These are phyloP conservation scores for Globisporangium acanthophoron DNA, from an alignment of 352 stramenopile species.

Conservation along the genomic window DNA sequence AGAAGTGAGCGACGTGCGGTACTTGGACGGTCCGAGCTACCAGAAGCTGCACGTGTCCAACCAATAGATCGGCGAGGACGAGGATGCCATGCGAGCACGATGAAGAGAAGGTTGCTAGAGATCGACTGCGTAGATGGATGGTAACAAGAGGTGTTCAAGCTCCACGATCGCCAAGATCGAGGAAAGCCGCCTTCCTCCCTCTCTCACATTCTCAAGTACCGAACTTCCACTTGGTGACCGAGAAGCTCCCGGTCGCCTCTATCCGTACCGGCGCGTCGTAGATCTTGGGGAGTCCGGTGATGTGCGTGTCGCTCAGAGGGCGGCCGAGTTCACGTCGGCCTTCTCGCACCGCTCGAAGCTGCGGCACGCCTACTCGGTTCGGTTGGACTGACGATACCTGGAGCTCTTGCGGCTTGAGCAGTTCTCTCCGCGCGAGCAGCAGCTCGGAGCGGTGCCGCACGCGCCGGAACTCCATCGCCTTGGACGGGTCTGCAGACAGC, in stretches of 20 bases:
- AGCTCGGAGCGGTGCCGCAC: conserved; percentile 48
- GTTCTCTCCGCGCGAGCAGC: conserved; percentile 35
- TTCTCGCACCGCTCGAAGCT: conserved; percentile 15
- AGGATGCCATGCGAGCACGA: not conserved
- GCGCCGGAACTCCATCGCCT: conserved; percentile 37
- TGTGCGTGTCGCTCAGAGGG: conserved; percentile 23
- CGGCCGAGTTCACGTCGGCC: conserved; percentile 16
- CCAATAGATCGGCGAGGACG: not conserved
- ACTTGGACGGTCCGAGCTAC: conserved; percentile 35
- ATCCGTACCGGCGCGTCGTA: conserved; percentile 30
- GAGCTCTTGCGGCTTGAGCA: conserved; percentile 33
- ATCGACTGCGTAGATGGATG: not conserved
- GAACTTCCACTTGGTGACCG: conserved; percentile 34
- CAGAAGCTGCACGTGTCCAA: not conserved
- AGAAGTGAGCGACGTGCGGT: conserved; percentile 51
- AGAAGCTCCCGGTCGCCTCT: conserved; percentile 29
- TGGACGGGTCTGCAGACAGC: conserved; percentile 25
- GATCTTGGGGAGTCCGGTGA: conserved; percentile 25
- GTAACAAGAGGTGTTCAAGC: no score
- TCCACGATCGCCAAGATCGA: not conserved
- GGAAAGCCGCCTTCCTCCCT: no score
- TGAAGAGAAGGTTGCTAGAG: no score
- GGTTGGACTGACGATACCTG: conserved; percentile 19
- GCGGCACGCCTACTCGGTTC: not conserved
- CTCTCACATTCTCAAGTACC: conserved; percentile 6